These are phyloP conservation scores for Euphorbia corollata DNA, from an alignment of 441 rosid species.

Conservation along the genomic window DNA sequence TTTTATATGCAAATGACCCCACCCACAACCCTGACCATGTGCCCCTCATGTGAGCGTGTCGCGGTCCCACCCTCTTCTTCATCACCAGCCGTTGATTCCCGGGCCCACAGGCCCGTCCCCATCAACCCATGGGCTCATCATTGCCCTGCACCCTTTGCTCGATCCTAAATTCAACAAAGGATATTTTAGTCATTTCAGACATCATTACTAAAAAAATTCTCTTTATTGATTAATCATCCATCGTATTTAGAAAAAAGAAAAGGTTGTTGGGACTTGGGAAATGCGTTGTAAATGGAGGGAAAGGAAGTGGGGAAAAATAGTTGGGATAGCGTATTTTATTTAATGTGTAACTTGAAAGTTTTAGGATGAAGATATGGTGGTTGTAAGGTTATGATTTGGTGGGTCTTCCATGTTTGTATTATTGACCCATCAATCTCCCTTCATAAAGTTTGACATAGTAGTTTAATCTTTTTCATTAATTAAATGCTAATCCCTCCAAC, in stretches of 20 bases:
- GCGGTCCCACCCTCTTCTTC: slow-evolving; percentile 49
- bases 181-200: slow-evolving; percentile 17
- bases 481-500: slow-evolving; percentile 8
- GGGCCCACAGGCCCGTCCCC: slow-evolving; percentile 39
- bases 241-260: neutral
- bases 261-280: slow-evolving; percentile 9
- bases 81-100: slow-evolving; percentile 25
- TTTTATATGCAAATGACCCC: slow-evolving; percentile 95
- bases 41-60: slow-evolving; percentile 92
- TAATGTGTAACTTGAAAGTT: slow-evolving; percentile 11
- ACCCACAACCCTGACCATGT: slow-evolving; percentile 94
- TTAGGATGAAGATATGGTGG: slow-evolving; percentile 36
- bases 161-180: slow-evolving; percentile 26
- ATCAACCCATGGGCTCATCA: slow-evolving; percentile 49
- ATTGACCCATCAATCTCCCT: slow-evolving; percentile 22
- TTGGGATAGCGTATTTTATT: slow-evolving; percentile 14
- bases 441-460: slow-evolving; percentile 19
- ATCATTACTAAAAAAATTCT: neutral
- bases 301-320: neutral
- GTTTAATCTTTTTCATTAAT: slow-evolving; percentile 12
- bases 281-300: neutral
- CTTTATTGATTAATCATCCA: too few relatives aligned
- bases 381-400: slow-evolving; percentile 31
- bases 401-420: slow-evolving; percentile 44
- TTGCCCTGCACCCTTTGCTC: slow-evolving; percentile 32